Base-by-base conservation (phyloP, 495 filamentous ascomycete species). In the Aspergillus heteromorphus region DNA sequence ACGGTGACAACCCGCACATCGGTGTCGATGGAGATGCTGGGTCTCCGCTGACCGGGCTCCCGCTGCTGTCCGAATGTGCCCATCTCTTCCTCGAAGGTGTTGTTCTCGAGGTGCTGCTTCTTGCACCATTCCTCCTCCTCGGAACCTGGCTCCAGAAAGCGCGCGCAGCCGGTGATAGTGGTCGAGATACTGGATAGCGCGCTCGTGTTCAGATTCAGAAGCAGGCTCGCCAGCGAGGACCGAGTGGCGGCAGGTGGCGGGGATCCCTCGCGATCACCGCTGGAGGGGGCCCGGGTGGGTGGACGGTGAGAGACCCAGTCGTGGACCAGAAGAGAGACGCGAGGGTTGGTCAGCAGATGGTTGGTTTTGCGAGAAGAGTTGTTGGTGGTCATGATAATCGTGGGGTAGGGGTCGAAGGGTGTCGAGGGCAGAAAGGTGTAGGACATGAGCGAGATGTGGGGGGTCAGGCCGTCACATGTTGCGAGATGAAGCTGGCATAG, bases 241-340 rank as follows among this genome's bases (percentile, higher is more conserved):
- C 82, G 80, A 55, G 77, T 77, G 25, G 77, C 76, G 41, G 84
- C 83, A 11, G 84, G 81, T 5, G 80, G 81, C 10, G 86, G 83
- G 5, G 82, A 85, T 34, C 83, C 83, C 29, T 82, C 71, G 62
- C 80, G 58, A 65, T 81, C 67, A 67, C 77, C 57, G 67, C 82
- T 60, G 45, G 68, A 68, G 0, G 71, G 59, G 13, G 80, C 79
- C 18, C 87, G 81, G 31, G 91, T 91, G 0, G 90, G 88, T 9
- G 92, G 91, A 14, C 93, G 88, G 72, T 95, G 90, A 2, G 90
- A 95, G 14, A 97, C 90, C 93, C 92, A 98, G 71, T 98, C 93
- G 73, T 98, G 93, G 11, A 97, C 93, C 21, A 97, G 83, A n/a
- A 98, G 73, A 1, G 88, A 91, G 49, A 98, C 91, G 59, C 87